Evolutionary conservation across 2,329 filamentous ascomycete species (phyloP), one percentile per base, ranked within the genome.

Genomic region (Nothophaeocryptopus gaeumannii): DNA sequence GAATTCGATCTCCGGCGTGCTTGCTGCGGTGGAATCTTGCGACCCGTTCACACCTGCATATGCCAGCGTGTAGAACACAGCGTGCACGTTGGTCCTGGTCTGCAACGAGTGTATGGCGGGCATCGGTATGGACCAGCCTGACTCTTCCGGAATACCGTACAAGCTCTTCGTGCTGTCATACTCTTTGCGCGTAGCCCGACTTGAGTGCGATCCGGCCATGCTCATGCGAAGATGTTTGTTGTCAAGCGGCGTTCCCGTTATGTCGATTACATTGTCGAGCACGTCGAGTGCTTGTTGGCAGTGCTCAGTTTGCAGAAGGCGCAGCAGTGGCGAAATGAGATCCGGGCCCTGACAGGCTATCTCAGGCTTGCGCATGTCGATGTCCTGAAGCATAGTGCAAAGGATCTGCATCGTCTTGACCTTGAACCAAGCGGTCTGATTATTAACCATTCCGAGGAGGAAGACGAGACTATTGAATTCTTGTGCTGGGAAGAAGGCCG

Each of bases 181-280:
- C 70, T 97, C 91, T 67, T 96, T 97, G 41, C 89, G 85, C 42
- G 93, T 86, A 0, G 86, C 83, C 60, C 88, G 86, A 47, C 68
- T 76, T 0, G 90, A 93, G 2, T 90, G 89, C 1, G 88, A 85
- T 10, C 88, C 86, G 5, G 90, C 91, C 89, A 99, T 96, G 70
- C 92, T 97, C 95, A 99, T 99, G 34, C 93, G 84, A 51, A 99
- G 74, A 65, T 97, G 90, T 61, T 96, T 89, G 61, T 88, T 89
- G 69, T 97, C 93, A 79, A 96, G 89, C 1, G 92, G 87, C 30
- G 72, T 76, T 4, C 89, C 88, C 0, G 90, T 90, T 76, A 97
- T 92, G 26, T 88, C 89, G 81, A 96, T 95, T 61, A 97, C 93
- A 57, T 92, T 88, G 68, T 99, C 93, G 51, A 99, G 76, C 1